Evolutionary conservation across 2,329 filamentous ascomycete genomes (phyloP).

Genomic region (Hirsutella rhossiliensis): DNA sequence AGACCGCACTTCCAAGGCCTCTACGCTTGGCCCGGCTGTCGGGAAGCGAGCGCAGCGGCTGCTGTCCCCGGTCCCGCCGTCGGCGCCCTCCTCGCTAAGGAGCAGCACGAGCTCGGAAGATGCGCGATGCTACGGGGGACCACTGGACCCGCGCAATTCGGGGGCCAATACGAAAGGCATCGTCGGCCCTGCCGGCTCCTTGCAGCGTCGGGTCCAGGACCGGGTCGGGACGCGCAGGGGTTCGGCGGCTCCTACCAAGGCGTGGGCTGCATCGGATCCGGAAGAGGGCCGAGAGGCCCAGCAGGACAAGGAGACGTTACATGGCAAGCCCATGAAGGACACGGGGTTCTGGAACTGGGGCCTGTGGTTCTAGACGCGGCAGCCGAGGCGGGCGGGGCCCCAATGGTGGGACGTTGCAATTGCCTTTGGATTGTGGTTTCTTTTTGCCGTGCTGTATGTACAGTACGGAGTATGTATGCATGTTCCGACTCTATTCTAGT

Average conservation of each 20-base stretch:
- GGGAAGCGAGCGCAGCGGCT: background rate
- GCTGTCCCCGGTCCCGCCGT: background rate
- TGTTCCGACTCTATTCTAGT: conserved; percentile 14
- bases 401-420: too few relatives aligned
- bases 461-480: too few relatives aligned
- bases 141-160: background rate
- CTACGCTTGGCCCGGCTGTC: background rate
- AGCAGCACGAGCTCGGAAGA: background rate
- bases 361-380: conserved; percentile 14
- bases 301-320: background rate
- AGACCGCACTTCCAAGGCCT: background rate
- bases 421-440: background rate
- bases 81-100: background rate
- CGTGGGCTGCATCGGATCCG: background rate
- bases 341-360: conserved; percentile 11
- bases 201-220: background rate
- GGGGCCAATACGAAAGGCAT: too few relatives aligned
- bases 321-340: conserved; percentile 10
- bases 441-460: background rate
- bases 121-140: background rate
- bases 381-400: background rate
- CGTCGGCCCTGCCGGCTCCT: background rate
- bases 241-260: background rate
- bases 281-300: background rate
- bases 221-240: background rate